phyloP scores from a whole-genome alignment of 148 eudicot species.

The Camellia sinensis region DNA sequence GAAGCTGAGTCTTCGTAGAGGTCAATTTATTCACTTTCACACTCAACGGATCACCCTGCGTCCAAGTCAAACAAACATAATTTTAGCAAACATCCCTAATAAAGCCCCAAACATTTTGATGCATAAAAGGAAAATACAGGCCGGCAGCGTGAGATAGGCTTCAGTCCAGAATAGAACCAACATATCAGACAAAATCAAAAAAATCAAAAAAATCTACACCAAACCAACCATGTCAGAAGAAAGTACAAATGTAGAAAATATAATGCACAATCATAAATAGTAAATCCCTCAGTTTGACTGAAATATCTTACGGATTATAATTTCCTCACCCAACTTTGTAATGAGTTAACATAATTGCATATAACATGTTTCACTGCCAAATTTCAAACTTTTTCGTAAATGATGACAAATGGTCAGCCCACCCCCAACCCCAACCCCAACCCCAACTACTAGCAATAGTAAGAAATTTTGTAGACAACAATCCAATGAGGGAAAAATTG shows the following conservation, averaged over 20 bases:
- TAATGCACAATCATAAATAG: neutral
- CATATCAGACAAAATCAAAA: neutral
- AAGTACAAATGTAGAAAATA: neutral
- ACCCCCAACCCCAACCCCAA: no score
- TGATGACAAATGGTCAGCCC: no score
- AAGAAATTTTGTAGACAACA: no score
- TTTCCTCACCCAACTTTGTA: neutral
- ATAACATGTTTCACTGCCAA: neutral
- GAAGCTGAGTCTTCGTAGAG: constrained; percentile 64
- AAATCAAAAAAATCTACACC: no score
- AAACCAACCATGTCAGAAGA: no score
- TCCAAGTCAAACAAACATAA: constrained; percentile 8
- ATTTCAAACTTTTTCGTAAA: no score
- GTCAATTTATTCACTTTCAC: constrained; percentile 65
- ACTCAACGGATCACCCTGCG: constrained; percentile 51
- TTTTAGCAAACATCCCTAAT: neutral
- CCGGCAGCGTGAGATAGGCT: neutral
- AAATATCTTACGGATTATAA: neutral
- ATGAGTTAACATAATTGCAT: neutral
- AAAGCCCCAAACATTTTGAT: neutral
- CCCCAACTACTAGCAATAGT: no score
- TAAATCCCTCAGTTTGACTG: neutral
- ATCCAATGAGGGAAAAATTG: no score
- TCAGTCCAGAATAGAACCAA: neutral
- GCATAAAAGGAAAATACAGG: neutral